A percentile compares a stretch with the other conserved stretches of the same genome.
Conservation (phyloP, 352 stramenopile genomes). For the Globisporangium camurandrum region DNA sequence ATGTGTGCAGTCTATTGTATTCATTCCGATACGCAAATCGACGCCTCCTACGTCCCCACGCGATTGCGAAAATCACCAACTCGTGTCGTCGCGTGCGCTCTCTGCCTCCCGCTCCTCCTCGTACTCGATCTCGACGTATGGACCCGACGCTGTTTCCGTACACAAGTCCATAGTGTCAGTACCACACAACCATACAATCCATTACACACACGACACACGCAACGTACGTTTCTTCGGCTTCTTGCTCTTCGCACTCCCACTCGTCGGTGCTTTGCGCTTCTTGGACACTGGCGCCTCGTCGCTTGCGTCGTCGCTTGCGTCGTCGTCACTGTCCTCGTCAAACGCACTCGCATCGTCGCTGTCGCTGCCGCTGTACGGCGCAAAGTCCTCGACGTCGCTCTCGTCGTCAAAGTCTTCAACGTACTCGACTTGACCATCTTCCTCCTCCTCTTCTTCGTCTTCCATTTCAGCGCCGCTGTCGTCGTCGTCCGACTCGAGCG, state of each 20-base stretch:
- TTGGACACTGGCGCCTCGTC: slow-evolving; percentile 31
- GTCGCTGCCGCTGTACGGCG: slow-evolving; percentile 53
- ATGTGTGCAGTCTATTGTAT: background rate
- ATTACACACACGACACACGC: background rate
- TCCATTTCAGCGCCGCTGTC: too few species aligned
- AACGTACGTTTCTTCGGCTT: slow-evolving; percentile 64
- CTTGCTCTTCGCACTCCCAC: slow-evolving; percentile 31
- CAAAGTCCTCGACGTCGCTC: slow-evolving; percentile 87
- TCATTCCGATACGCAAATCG: background rate
- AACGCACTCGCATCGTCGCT: slow-evolving; percentile 19
- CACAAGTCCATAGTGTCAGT: slow-evolving; percentile 3
- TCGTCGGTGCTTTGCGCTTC: slow-evolving; percentile 55
- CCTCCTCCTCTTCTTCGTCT: slow-evolving; percentile 57
- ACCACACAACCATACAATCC: background rate
- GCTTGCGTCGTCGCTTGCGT: slow-evolving; percentile 27
- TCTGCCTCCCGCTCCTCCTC: background rate
- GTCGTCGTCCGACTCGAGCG: slow-evolving; percentile 56
- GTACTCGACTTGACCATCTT: slow-evolving; percentile 71
- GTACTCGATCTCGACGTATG: slow-evolving; percentile 82
- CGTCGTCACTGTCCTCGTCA: slow-evolving; percentile 23
- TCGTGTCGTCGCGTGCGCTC: slow-evolving; percentile 1
- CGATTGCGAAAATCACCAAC: slow-evolving; percentile 1
- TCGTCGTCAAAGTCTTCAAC: slow-evolving; percentile 90
- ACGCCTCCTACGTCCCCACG: background rate
- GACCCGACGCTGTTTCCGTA: slow-evolving; percentile 25